Evolutionary conservation across 352 stramenopile genomes (phyloP).

Genomic region (Plasmopara muralis): DNA sequence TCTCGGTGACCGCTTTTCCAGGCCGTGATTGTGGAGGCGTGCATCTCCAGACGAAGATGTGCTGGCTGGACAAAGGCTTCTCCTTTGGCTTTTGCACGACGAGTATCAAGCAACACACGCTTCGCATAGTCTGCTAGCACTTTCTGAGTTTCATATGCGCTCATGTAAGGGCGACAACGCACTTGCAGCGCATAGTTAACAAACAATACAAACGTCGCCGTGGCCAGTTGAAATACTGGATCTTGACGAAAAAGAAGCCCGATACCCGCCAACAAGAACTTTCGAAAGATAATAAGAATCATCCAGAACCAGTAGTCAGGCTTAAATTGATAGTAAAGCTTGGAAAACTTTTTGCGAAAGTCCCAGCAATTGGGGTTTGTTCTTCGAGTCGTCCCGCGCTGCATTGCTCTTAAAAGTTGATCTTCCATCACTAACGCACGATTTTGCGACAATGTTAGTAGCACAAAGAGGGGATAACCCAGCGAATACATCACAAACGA

Average conservation of each 20-base stretch:
- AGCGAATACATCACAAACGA: constrained; percentile 67
- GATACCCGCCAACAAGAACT: constrained; percentile 60
- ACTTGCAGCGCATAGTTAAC: constrained; percentile 71
- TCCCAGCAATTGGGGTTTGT: constrained; percentile 66
- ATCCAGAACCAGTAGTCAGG: constrained; percentile 78
- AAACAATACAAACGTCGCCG: constrained; percentile 70
- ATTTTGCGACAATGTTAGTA: constrained; percentile 53
- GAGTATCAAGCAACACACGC: constrained; percentile 40
- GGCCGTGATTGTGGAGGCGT: constrained; percentile 24
- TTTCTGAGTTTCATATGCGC: constrained; percentile 44
- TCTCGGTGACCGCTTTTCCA: constrained; percentile 31
- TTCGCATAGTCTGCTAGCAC: constrained; percentile 55
- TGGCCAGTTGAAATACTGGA: constrained; percentile 66
- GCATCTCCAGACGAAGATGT: constrained; percentile 40
- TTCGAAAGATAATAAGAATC: constrained; percentile 70
- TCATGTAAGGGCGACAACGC: constrained; percentile 72
- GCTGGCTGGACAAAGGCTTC: constrained; percentile 48
- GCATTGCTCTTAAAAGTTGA: constrained; percentile 53
- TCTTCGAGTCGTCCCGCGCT: constrained; percentile 42
- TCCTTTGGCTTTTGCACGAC: constrained; percentile 43
- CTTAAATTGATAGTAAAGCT: constrained; percentile 87
- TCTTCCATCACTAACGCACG: constrained; percentile 57
- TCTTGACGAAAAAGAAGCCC: constrained; percentile 69
- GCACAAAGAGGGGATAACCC: constrained; percentile 65
- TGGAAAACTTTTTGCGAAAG: constrained; percentile 70